A percentile compares a stretch with the other conserved stretches of the same genome.
Evolutionary conservation across 768 basidiomycete genomes (phyloP).

Genomic region (Polyporus arcularius): DNA sequence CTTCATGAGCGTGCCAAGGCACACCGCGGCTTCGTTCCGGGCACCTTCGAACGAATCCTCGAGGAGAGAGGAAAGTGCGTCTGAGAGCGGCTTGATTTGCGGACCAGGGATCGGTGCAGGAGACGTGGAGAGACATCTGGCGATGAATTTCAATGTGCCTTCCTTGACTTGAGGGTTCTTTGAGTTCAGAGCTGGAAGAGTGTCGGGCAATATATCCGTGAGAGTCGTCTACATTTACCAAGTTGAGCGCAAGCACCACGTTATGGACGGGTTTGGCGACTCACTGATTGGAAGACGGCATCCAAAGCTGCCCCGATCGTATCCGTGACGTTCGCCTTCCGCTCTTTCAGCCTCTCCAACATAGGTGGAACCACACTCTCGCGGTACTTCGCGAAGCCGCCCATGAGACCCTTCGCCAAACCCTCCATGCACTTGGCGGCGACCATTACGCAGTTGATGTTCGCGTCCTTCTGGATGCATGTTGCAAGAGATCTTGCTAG

Average conservation of each 20-base stretch:
- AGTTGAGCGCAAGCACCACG: constrained; percentile 13
- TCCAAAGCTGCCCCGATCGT: constrained; percentile 86
- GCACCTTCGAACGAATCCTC: constrained; percentile 91
- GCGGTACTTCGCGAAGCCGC: constrained; percentile 71
- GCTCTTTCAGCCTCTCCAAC: constrained; percentile 90
- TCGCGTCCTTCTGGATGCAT: constrained; percentile 86
- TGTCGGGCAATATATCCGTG: constrained; percentile 80
- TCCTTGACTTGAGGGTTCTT: constrained; percentile 99
- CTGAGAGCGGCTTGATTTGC: constrained; percentile 83
- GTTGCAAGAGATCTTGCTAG: constrained; percentile 74
- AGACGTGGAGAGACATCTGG: constrained; percentile 73
- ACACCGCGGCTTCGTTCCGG: constrained; percentile 85
- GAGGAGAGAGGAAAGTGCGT: constrained; percentile 69
- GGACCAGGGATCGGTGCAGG: constrained; percentile 65
- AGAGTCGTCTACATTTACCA: constrained; percentile 61
- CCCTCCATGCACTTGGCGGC: constrained; percentile 85
- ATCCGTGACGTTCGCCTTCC: constrained; percentile 89
- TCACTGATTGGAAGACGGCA: constrained; percentile 81
- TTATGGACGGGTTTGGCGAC: constrained; percentile 28
- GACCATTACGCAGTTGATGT: constrained; percentile 91
- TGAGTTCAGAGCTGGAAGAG: constrained; percentile 71
- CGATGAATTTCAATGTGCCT: constrained; percentile 85
- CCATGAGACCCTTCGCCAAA: constrained; percentile 80
- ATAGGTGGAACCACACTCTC: constrained; percentile 73
- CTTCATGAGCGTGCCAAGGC: constrained; percentile 91